phyloP scores from a whole-genome alignment of 768 basidiomycete genomes.

The Jaapia argillacea region DNA sequence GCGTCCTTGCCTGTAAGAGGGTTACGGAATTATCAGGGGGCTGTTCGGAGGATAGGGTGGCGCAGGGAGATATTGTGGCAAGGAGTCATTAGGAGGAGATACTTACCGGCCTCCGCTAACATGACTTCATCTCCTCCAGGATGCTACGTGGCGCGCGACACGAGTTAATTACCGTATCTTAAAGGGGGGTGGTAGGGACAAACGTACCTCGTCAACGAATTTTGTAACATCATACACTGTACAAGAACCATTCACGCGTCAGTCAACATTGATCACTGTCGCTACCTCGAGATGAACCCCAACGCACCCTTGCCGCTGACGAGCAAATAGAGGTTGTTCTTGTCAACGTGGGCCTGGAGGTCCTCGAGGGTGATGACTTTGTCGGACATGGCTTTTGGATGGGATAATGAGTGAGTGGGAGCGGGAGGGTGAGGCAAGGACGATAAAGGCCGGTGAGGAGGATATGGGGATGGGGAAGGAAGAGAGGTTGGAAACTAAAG shows the following conservation, averaged over 20 bases:
- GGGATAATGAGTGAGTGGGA: conserved; percentile 6
- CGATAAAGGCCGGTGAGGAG: conserved; percentile 7
- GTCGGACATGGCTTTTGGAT: conserved; percentile 22
- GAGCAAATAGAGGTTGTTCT: conserved; percentile 73
- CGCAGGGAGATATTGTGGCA: conserved; percentile 5
- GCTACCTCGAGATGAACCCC: conserved; percentile 4
- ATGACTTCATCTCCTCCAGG: conserved; percentile 99
- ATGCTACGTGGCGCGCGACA: conserved; percentile 40
- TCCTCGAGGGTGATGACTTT: conserved; percentile 63
- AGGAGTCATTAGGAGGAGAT: conserved; percentile 4
- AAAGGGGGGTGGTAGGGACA: not conserved
- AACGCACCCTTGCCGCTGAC: conserved; percentile 73
- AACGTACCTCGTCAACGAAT: conserved; percentile 86
- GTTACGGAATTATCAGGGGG: too few species aligned
- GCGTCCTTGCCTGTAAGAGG: conserved; percentile 78
- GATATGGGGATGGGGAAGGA: too few species aligned
- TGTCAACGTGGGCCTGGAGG: conserved; percentile 66
- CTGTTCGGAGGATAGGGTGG: too few species aligned
- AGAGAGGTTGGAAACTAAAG: conserved; percentile 4
- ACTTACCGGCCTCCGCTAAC: conserved; percentile 79
- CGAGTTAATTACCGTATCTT: not conserved
- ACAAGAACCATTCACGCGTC: conserved; percentile 7
- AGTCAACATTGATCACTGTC: not conserved
- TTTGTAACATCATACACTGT: conserved; percentile 89
- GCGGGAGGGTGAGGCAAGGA: conserved; percentile 10